These are phyloP conservation scores for Claviceps spartinae DNA, from an alignment of 2,329 filamentous ascomycete genomes.

Conservation along the genomic window DNA sequence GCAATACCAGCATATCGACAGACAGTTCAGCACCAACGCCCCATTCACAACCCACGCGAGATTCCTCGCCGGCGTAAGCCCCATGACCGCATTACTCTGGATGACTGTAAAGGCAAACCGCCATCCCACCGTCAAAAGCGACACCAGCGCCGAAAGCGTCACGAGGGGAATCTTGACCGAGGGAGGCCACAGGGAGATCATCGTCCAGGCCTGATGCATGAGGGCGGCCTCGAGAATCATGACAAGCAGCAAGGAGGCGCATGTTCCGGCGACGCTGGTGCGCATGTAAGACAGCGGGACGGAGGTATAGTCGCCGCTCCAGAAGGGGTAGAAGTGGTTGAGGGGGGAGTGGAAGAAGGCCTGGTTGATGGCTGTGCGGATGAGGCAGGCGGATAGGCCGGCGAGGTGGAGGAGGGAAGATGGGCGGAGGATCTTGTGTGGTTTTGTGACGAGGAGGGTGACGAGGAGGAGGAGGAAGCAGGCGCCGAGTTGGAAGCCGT, in stretches of 20 bases:
- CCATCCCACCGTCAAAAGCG: slow-evolving; percentile 18
- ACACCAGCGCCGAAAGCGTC: slow-evolving; percentile 21
- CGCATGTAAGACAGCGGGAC: slow-evolving; percentile 28
- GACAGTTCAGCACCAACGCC: slow-evolving; percentile 25
- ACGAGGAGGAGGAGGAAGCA: slow-evolving; percentile 50
- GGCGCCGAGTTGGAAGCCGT: slow-evolving; percentile 57
- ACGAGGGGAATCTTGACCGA: slow-evolving; percentile 19
- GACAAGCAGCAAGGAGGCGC: slow-evolving; percentile 29
- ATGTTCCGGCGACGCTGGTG: slow-evolving; percentile 25
- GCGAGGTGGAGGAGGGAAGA: slow-evolving; percentile 53
- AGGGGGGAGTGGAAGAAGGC: slow-evolving; percentile 49
- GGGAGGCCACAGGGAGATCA: slow-evolving; percentile 34
- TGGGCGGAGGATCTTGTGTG: slow-evolving; percentile 47
- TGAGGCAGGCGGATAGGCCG: slow-evolving; percentile 45
- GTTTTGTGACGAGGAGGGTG: slow-evolving; percentile 52
- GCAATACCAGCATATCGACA: slow-evolving; percentile 39
- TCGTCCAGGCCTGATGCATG: slow-evolving; percentile 37
- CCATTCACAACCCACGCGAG: slow-evolving; percentile 25
- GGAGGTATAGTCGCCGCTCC: slow-evolving; percentile 37
- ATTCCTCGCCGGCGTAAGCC: slow-evolving; percentile 9
- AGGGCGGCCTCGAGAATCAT: slow-evolving; percentile 33
- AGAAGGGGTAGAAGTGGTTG: slow-evolving; percentile 46
- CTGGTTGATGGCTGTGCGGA: slow-evolving; percentile 43
- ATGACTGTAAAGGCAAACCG: slow-evolving; percentile 22
- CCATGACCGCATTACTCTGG: slow-evolving; percentile 21